Evolutionary conservation across 441 rosid species (phyloP), one percentile per base, ranked within the genome.

Genomic region (Erysimum pusillum): DNA sequence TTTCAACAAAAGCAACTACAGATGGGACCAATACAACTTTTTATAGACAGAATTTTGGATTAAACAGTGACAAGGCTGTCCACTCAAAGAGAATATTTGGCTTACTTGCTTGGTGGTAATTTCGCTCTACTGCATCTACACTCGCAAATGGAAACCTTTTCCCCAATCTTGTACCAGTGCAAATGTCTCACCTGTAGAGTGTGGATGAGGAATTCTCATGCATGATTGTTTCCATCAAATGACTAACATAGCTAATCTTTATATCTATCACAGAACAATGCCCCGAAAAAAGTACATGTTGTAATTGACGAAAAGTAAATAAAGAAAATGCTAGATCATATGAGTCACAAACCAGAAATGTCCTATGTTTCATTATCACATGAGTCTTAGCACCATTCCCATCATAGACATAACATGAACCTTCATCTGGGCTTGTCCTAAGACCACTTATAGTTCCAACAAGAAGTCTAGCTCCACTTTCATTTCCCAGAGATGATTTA

Each of bases 61-160:
- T 2, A 45, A 44, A 46, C 11, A 17, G n/a, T 31, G 65, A 22
- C 4, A 59, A 48, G 67, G 6, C 7, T 61, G 32, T 61, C 28
- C 2, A 9, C 4, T 45, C 67, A 70, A 53, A 63, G 6, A 63
- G 5, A 22, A 62, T 70, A 62, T 36, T 14, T 32, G 44, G 35
- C 91, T 86, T 85, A 95, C 99, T 81, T 95, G 98, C 98, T 95
- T 73, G 99, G 91, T 52, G 98, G 99, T 71, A 95, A 75, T 64
- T 83, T 85, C 44, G 98, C 97, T 87, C 95, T 86, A 74, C 87
- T 88, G 85, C 95, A 88, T 84, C 98, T 85, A 79, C 99, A 95
- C 76, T 95, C 99, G 67, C 97, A 93, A 67, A 88, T 51, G 59
- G 97, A 90, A 78, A 90, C 87, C 82, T 89, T 79, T 65, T 88